Percentiles rank a stretch among this genome's conserved stretches.
Evolutionary conservation across 1,284 basidiomycete genomes (phyloP).

Genomic region (Ceratobasidium sp.): DNA sequence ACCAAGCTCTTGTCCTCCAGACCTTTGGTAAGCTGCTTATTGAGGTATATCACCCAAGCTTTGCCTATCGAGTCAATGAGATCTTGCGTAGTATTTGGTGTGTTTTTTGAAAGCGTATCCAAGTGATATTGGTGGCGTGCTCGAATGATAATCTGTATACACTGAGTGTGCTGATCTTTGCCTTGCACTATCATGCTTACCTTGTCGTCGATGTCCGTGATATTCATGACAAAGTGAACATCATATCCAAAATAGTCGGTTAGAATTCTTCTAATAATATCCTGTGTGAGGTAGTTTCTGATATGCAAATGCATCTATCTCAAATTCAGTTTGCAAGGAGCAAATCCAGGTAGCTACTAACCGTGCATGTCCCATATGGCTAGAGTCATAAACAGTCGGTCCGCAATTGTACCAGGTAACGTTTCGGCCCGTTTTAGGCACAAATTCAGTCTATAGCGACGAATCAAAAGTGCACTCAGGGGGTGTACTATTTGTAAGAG

Average conservation of each 20-base stretch:
- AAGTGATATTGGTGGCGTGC: conserved; percentile 87
- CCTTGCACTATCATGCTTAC: conserved; percentile 54
- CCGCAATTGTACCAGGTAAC: conserved; percentile 99
- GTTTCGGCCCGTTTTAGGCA: conserved; percentile 78
- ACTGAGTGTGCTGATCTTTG: conserved; percentile 41
- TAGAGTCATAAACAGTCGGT: conserved; percentile 98
- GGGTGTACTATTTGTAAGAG: conserved; percentile 10
- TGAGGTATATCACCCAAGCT: conserved; percentile 72
- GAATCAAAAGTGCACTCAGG: conserved; percentile 37
- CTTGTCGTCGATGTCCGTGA: conserved; percentile 99
- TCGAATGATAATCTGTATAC: conserved; percentile 80
- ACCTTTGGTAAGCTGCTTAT: conserved; percentile 65
- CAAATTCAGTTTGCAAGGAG: conserved; percentile 35
- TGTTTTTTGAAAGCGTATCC: conserved; percentile 60
- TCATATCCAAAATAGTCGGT: conserved; percentile 97
- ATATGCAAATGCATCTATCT: background rate
- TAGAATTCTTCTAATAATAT: conserved; percentile 91
- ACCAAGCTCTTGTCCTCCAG: conserved; percentile 58
- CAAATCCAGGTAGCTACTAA: conserved; percentile 50
- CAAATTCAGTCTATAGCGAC: conserved; percentile 77
- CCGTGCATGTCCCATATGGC: conserved; percentile 99
- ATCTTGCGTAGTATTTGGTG: conserved; percentile 61
- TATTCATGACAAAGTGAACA: conserved; percentile 99
- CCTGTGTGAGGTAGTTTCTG: conserved; percentile 98
- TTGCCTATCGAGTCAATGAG: conserved; percentile 65